These are phyloP conservation scores for Saccharomyces jurei DNA, from an alignment of 805 yeast genomes.

Conservation along the genomic window DNA sequence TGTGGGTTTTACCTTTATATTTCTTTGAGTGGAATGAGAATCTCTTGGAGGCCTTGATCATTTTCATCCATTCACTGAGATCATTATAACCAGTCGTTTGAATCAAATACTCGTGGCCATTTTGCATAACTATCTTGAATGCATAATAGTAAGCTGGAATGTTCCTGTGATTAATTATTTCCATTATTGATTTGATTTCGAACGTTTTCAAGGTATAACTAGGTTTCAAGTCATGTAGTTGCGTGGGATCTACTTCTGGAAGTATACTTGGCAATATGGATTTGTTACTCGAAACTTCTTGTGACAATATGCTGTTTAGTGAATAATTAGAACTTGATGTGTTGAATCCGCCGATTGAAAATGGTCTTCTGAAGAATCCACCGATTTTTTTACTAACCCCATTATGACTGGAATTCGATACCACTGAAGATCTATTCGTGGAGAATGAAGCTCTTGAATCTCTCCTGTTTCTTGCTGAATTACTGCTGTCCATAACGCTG, in stretches of 20 bases:
- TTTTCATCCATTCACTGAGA: constrained; percentile 65
- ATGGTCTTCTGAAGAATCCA: constrained; percentile 57
- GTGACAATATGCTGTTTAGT: constrained; percentile 26
- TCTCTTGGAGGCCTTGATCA: constrained; percentile 34
- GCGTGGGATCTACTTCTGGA: constrained; percentile 44
- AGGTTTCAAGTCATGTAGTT: constrained; percentile 43
- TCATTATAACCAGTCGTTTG: constrained; percentile 60
- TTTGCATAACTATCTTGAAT: constrained; percentile 38
- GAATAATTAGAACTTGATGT: constrained; percentile 25
- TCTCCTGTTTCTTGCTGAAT: constrained; percentile 20
- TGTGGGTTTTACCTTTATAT: constrained; percentile 33
- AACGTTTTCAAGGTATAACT: constrained; percentile 37
- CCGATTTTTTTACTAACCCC: constrained; percentile 41
- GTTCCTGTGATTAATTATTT: constrained; percentile 30
- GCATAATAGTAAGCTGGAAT: constrained; percentile 16
- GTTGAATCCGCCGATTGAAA: constrained; percentile 41
- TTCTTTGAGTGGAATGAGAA: constrained; percentile 37
- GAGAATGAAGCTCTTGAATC: constrained; percentile 15
- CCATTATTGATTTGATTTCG: constrained; percentile 32
- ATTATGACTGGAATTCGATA: constrained; percentile 13
- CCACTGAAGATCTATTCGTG: constrained; percentile 16
- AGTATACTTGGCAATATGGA: constrained; percentile 41
- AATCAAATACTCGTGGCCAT: constrained; percentile 50
- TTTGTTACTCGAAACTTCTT: constrained; percentile 30
- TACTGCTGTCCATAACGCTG: not conserved